Conservation (phyloP, 495 filamentous ascomycete species). For the Xylaria acuta region DNA sequence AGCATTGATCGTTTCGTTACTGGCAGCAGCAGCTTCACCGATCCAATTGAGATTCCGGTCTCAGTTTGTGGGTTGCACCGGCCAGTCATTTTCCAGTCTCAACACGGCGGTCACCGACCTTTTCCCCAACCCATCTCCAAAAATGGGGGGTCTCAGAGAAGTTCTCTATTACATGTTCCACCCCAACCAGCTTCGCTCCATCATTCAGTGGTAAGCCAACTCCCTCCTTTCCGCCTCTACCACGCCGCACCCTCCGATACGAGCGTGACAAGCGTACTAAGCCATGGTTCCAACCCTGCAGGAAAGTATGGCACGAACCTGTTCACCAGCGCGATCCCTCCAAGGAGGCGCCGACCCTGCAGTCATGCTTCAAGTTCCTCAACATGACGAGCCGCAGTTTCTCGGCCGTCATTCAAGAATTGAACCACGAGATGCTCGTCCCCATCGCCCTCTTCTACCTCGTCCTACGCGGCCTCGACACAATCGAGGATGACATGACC, state of each 20-base stretch:
- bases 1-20: neutral
- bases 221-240: neutral
- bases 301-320: constrained; percentile 96
- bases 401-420: constrained; percentile 89
- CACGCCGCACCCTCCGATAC: neutral
- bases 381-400: constrained; percentile 92
- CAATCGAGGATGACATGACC: constrained; percentile 98
- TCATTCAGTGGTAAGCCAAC: constrained; percentile 87
- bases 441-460: constrained; percentile 95
- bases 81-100: constrained; percentile 6
- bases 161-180: constrained; percentile 80
- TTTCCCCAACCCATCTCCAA: constrained; percentile 28
- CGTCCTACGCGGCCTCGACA: constrained; percentile 87
- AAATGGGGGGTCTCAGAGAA: constrained; percentile 56
- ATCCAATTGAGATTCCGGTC: constrained; percentile 5
- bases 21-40: neutral
- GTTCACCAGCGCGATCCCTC: constrained; percentile 80
- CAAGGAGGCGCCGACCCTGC: constrained; percentile 75
- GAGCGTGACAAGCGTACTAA: neutral
- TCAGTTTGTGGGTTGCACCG: constrained; percentile 4
- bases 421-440: constrained; percentile 90
- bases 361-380: constrained; percentile 84
- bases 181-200: constrained; percentile 76
- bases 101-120: constrained; percentile 9
- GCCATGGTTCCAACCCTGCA: constrained; percentile 44